phyloP scores from a whole-genome alignment of 2,329 filamentous ascomycete genomes.

The Dactylellina haptotyla region DNA sequence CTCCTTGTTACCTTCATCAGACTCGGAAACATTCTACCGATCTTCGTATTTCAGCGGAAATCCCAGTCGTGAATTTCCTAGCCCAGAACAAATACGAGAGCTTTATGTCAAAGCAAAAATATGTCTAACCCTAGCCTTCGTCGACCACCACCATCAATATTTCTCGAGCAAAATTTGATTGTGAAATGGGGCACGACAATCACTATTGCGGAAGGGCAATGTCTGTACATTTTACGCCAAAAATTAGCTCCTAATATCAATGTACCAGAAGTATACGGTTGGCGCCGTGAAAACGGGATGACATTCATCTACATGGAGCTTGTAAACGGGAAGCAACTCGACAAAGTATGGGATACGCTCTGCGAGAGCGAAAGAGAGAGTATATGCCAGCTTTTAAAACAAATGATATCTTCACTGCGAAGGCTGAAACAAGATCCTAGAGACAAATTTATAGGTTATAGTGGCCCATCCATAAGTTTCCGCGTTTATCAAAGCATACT shows the following conservation, averaged over 20 bases:
- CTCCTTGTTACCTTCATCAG: background rate
- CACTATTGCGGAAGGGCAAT: constrained; percentile 8
- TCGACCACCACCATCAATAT: constrained; percentile 1
- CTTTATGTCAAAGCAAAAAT: background rate
- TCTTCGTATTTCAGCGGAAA: constrained; percentile 2
- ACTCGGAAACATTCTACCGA: constrained; percentile 4
- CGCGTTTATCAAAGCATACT: background rate
- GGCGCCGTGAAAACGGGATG: background rate
- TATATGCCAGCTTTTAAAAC: background rate
- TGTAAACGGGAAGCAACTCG: background rate
- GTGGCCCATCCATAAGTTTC: background rate
- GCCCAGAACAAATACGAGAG: background rate
- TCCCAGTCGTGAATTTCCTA: background rate
- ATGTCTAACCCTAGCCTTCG: background rate
- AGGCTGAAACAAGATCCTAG: background rate
- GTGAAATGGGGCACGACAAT: constrained; percentile 11
- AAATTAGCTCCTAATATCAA: background rate
- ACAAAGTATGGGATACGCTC: background rate
- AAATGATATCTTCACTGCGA: background rate
- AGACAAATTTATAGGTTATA: background rate
- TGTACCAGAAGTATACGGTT: background rate
- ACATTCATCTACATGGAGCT: background rate
- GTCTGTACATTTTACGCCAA: background rate
- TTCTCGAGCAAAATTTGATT: background rate
- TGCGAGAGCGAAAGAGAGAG: background rate